Conservation (phyloP, 257 asterid genomes). For the Ehretia macrophylla region DNA sequence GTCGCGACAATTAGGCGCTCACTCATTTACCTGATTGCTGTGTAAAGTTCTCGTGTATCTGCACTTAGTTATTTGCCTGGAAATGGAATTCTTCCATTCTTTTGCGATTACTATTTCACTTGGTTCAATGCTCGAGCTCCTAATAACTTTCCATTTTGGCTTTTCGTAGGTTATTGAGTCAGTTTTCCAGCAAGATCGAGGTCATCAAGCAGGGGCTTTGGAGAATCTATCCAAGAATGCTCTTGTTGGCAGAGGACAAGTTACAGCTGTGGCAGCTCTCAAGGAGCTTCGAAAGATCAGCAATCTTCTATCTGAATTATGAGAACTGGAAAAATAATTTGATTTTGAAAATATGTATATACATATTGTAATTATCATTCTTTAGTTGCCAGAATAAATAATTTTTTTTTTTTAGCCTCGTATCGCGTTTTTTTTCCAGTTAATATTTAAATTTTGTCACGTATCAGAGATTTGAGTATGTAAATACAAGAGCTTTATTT, state of each 20-base stretch:
- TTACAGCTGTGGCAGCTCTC: slow-evolving; percentile 71
- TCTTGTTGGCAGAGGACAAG: slow-evolving; percentile 61
- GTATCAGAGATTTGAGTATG: slow-evolving; percentile 8
- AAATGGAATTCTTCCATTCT: too few species aligned
- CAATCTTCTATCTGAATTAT: slow-evolving; percentile 73
- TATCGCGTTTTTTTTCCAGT: slow-evolving; percentile 7
- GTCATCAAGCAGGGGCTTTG: slow-evolving; percentile 32
- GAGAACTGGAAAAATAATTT: slow-evolving; percentile 18
- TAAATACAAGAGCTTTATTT: slow-evolving; percentile 17
- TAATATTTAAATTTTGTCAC: slow-evolving; percentile 16
- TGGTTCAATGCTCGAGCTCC: background rate
- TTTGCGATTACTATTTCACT: too few species aligned
- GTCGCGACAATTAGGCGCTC: too few species aligned
- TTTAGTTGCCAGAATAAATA: slow-evolving; percentile 28
- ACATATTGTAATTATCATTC: slow-evolving; percentile 19
- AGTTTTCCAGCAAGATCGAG: slow-evolving; percentile 60
- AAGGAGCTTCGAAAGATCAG: slow-evolving; percentile 88
- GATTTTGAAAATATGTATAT: slow-evolving; percentile 24
- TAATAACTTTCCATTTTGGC: background rate
- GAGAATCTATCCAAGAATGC: slow-evolving; percentile 42
- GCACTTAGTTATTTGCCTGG: too few species aligned
- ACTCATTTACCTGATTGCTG: too few species aligned
- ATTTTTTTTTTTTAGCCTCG: slow-evolving; percentile 16
- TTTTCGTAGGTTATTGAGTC: slow-evolving; percentile 75
- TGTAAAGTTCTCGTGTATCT: too few species aligned